phyloP scores from a whole-genome alignment of 192 early-diverging fungal species.

The Backusella macrospora region DNA sequence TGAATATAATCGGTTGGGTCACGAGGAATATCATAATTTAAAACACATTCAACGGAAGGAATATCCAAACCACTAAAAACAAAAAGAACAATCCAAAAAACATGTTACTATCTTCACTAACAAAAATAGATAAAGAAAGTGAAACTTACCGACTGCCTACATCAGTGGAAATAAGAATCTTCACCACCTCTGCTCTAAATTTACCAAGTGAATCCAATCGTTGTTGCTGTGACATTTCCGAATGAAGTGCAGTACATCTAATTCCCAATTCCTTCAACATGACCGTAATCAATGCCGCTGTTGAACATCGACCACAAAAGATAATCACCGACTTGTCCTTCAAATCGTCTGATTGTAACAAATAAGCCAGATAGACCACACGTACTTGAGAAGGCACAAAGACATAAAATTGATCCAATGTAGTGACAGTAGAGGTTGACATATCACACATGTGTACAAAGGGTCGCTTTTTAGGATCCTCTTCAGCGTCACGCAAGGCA shows the following conservation, averaged over 20 bases:
- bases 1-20: conserved; percentile 98
- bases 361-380: conserved; percentile 83
- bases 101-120: not conserved
- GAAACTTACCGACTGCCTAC: conserved; percentile 83
- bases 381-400: conserved; percentile 92
- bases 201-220: conserved; percentile 88
- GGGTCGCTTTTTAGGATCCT: conserved; percentile 46
- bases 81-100: not conserved
- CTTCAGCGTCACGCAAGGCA: conserved; percentile 54
- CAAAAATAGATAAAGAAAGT: not conserved
- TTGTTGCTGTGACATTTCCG: conserved; percentile 91
- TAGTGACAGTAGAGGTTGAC: conserved; percentile 75
- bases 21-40: conserved; percentile 95
- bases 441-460: conserved; percentile 60
- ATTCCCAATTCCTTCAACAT: conserved; percentile 93
- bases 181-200: conserved; percentile 87
- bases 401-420: conserved; percentile 86
- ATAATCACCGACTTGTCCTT: conserved; percentile 89
- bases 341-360: conserved; percentile 70
- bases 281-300: conserved; percentile 82
- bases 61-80: conserved; percentile 91
- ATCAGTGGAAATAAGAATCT: conserved; percentile 94
- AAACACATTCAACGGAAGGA: conserved; percentile 86
- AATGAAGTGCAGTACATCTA: conserved; percentile 87
- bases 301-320: conserved; percentile 85